Evolutionary conservation across 768 basidiomycete species (phyloP), one percentile per base, ranked within the genome.

Genomic region (Dioszegia hungarica): DNA sequence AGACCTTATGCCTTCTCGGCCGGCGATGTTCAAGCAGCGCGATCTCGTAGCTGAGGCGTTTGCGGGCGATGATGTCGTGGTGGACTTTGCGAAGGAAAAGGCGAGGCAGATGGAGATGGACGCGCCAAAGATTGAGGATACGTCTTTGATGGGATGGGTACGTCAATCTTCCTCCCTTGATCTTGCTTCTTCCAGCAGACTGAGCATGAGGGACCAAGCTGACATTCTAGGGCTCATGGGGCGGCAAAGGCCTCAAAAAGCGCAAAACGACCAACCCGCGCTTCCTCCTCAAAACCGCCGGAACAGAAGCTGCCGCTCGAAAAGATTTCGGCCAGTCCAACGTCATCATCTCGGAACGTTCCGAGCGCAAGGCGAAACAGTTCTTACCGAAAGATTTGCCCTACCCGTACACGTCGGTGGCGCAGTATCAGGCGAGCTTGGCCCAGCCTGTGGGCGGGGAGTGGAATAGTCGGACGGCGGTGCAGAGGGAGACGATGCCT

Each of bases 81-180:
- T 88, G 90, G 86, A 88, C 53, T 99, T 99, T 69, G 86, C 85
- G 63, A 86, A 86, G 57, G 83, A 84, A 34, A 98, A 98, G 75
- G 81, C 82, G 45, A 81, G 81, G 40, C 90, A 92, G 77, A 85
- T 90, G 17, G 86, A 88, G 38, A 83, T 82, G 20, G 92, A 97
- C 73, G 93, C 92, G 0, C 93, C 95, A 0, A 81, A 79, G 37
- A 86, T 89, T 60, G 82, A 92, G 25, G 92, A 99, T 71, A 89
- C 85, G 2, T 90, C 92, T 2, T 82, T 98, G 24, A 86, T 92
- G 38, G 95, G 95, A 29, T 99, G 95, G 95, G 92, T 93, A 73
- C 60, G 85, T 79, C 34, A 14, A 4, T 25, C 41, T 45, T 28
- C 48, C 65, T 27, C 33, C 19, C 25, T 17, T 20, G 2, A 5